phyloP scores from a whole-genome alignment of 106 monocot genomes.

The Apostasia ramifera region DNA sequence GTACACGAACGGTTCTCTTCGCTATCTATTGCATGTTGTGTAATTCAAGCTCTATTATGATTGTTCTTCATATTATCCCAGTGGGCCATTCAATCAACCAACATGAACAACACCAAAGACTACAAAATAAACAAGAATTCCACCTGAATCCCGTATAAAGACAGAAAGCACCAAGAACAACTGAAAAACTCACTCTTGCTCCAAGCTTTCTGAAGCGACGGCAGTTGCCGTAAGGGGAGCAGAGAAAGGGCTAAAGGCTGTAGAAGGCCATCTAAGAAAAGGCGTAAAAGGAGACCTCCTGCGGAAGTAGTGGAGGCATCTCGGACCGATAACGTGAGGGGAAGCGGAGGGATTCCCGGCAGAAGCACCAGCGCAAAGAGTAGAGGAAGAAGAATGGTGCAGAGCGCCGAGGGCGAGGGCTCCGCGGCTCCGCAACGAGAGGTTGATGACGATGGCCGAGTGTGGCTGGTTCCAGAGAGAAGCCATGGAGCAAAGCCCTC shows the following conservation, averaged over 20 bases:
- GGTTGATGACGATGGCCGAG: slow-evolving; percentile 1
- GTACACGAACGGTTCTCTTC: too few species aligned
- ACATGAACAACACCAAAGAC: too few species aligned
- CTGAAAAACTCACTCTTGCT: slow-evolving; percentile 1
- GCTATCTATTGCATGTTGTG: too few species aligned
- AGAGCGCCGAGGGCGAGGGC: neutral
- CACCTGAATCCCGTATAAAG: too few species aligned
- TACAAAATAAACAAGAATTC: too few species aligned
- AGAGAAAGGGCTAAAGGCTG: neutral
- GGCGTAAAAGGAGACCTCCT: neutral
- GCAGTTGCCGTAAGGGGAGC: neutral
- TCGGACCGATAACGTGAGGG: neutral
- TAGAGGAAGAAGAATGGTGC: neutral
- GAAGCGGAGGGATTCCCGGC: neutral
- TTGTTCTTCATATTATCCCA: too few species aligned
- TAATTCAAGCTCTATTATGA: too few species aligned
- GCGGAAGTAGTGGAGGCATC: neutral
- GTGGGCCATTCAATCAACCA: too few species aligned
- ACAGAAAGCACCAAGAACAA: neutral
- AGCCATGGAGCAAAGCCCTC: neutral
- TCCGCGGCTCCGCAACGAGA: neutral
- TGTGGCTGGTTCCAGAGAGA: slow-evolving; percentile 3
- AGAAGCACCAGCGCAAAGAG: neutral
- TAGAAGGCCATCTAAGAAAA: neutral
- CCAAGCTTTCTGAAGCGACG: neutral